phyloP scores from a whole-genome alignment of 768 basidiomycete genomes.

The Termitomyces sp. region DNA sequence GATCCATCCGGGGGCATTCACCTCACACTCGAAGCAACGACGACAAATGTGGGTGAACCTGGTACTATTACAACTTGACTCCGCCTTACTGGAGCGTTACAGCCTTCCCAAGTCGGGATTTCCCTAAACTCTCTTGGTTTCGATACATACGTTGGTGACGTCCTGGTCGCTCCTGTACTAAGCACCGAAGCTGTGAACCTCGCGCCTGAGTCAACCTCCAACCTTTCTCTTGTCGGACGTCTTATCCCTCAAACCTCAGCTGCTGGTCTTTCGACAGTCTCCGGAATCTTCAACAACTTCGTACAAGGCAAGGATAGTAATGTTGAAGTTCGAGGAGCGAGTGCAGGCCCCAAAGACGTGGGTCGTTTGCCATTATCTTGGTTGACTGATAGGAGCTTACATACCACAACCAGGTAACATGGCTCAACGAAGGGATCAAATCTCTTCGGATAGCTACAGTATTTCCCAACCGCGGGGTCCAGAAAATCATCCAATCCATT shows the following conservation, averaged over 20 bases:
- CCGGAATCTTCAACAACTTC: constrained; percentile 65
- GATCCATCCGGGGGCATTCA: constrained; percentile 70
- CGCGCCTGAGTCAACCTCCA: constrained; percentile 43
- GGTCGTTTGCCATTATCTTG: constrained; percentile 9
- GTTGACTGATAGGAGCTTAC: background rate
- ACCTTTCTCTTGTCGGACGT: constrained; percentile 53
- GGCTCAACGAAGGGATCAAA: constrained; percentile 71
- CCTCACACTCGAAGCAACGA: constrained; percentile 54
- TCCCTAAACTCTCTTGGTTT: constrained; percentile 57
- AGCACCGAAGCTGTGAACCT: constrained; percentile 47
- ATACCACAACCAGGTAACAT: constrained; percentile 41
- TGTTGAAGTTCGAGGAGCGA: constrained; percentile 52
- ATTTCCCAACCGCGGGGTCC: constrained; percentile 57
- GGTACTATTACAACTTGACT: background rate
- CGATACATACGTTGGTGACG: constrained; percentile 45
- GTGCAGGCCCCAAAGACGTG: constrained; percentile 54
- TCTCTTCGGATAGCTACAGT: constrained; percentile 50
- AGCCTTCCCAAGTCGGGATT: constrained; percentile 77
- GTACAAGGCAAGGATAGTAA: constrained; percentile 60
- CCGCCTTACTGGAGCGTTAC: background rate
- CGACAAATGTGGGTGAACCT: constrained; percentile 47
- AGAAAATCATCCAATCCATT: constrained; percentile 62
- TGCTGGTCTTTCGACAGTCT: constrained; percentile 52
- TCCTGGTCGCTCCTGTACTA: constrained; percentile 54
- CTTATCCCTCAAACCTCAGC: constrained; percentile 53